These are phyloP conservation scores for Prunus davidiana DNA, from an alignment of 306 rosid genomes.

Conservation along the genomic window DNA sequence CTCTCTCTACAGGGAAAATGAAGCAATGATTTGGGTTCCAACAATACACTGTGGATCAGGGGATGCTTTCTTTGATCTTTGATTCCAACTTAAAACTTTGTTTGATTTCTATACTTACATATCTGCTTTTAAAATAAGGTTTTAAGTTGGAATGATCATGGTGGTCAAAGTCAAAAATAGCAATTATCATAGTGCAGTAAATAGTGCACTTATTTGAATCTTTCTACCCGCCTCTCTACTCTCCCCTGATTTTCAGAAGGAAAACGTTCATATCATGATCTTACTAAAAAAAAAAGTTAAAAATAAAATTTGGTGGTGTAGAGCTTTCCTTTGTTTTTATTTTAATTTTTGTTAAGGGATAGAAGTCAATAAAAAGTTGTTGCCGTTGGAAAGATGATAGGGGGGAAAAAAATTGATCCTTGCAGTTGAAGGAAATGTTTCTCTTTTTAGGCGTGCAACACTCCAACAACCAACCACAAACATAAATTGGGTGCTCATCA, in stretches of 20 bases:
- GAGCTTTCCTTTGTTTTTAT: constrained; percentile 2
- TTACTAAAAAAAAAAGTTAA: neutral
- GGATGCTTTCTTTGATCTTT: neutral
- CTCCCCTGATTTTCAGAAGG: neutral
- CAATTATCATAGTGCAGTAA: neutral
- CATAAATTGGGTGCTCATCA: constrained; percentile 12
- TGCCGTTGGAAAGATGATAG: constrained; percentile 8
- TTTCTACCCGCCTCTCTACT: neutral
- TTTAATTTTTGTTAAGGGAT: neutral
- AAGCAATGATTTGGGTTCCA: too few relatives aligned
- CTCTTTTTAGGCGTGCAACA: constrained; percentile 19
- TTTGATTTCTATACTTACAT: too few relatives aligned
- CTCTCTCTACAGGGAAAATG: too few relatives aligned
- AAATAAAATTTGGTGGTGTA: constrained; percentile 6
- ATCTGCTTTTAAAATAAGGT: neutral
- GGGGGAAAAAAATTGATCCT: constrained; percentile 7
- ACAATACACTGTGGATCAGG: too few relatives aligned
- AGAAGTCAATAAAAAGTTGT: constrained; percentile 16
- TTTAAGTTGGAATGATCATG: neutral
- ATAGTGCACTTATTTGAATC: neutral
- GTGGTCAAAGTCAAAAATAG: neutral
- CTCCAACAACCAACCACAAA: constrained; percentile 6
- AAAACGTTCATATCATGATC: neutral
- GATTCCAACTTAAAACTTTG: neutral
- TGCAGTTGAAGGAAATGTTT: constrained; percentile 21